Base-by-base conservation (phyloP, 2,329 filamentous ascomycete species). In the Salinomyces thailandicus region DNA sequence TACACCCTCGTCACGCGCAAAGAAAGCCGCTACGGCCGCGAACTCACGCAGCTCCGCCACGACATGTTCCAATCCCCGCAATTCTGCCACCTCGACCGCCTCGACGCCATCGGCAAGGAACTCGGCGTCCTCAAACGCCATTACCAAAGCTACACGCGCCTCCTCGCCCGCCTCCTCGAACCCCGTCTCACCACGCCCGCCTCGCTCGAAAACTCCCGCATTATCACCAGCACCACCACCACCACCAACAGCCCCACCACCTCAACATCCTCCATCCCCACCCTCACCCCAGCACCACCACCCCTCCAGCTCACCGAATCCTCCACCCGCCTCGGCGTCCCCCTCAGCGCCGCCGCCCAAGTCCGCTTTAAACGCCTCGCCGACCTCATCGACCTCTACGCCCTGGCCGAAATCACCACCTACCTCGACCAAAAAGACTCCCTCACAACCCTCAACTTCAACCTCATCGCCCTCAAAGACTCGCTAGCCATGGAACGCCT, bases 401-500 rank as follows among this genome's bases (percentile, higher is more conserved):
- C 78, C 42, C 55, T 80, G 27, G 73, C 68, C 47, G 73, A 77
- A 39, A 75, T 78, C 17, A 63, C 72, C 34, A 75, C 77, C 48
- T 75, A 74, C 39, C 58, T 85, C 15, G 73, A 73, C 18, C 80
- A 85, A 56, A 85, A 84, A 52, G 76, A 79, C 17, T 75, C 75
- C 0, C 62, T 86, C 17, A 77, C 81, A 3, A 72, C 73, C 44
- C 75, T 84, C 77, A 85, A 85, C 55, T 85, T 85, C 67, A 84
- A 81, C 55, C 69, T 86, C 45, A 83, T 81, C 39, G 75, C 80
- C 13, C 75, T 85, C 51, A 84, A 81, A 53, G 79, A 85, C 56
- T 82, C 79, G 0, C 72, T 77, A 45, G 74, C 76, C 3, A 81
- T 84, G 8, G 80, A 83, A 41, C 71, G 77, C 14, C 68, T 86